Percentiles rank a stretch among this genome's conserved stretches.
Evolutionary conservation across 2,329 filamentous ascomycete species (phyloP).

Genomic region (Xylariaceae sp.): DNA sequence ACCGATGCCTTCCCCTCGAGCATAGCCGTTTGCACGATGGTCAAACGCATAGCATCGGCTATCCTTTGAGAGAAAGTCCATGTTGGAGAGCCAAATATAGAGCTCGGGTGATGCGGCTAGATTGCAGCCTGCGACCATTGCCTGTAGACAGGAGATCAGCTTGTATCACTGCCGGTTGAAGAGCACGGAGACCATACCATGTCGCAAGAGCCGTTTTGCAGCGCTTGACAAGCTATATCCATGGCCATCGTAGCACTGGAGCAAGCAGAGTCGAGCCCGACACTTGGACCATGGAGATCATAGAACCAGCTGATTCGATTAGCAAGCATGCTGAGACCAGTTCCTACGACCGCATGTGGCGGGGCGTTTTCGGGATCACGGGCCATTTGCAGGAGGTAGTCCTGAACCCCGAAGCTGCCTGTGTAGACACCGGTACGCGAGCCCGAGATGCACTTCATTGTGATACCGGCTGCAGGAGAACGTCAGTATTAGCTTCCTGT

Average conservation of each 20-base stretch:
- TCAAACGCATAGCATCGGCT: too few relatives aligned
- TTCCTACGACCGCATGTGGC: constrained; percentile 29
- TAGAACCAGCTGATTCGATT: constrained; percentile 41
- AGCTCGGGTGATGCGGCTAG: constrained; percentile 4
- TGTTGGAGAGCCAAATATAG: neutral
- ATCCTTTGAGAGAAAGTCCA: too few relatives aligned
- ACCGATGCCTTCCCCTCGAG: neutral
- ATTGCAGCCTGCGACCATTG: constrained; percentile 16
- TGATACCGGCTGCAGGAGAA: too few relatives aligned
- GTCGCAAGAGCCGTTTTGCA: neutral
- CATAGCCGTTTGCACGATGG: too few relatives aligned
- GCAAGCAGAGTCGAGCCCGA: constrained; percentile 15
- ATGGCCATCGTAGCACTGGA: constrained; percentile 10
- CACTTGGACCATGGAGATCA: constrained; percentile 33
- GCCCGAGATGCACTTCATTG: too few relatives aligned
- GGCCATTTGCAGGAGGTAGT: constrained; percentile 7
- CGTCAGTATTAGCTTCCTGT: too few relatives aligned
- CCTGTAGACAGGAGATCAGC: too few relatives aligned
- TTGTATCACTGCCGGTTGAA: too few relatives aligned
- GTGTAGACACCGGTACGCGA: constrained; percentile 16
- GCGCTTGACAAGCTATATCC: constrained; percentile 7
- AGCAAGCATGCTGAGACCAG: constrained; percentile 31
- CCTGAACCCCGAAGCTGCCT: constrained; percentile 3
- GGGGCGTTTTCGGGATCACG: constrained; percentile 6
- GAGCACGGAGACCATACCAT: too few relatives aligned